Evolutionary conservation across 2,329 filamentous ascomycete genomes (phyloP).

Genomic region (Aspergillus sp.): DNA sequence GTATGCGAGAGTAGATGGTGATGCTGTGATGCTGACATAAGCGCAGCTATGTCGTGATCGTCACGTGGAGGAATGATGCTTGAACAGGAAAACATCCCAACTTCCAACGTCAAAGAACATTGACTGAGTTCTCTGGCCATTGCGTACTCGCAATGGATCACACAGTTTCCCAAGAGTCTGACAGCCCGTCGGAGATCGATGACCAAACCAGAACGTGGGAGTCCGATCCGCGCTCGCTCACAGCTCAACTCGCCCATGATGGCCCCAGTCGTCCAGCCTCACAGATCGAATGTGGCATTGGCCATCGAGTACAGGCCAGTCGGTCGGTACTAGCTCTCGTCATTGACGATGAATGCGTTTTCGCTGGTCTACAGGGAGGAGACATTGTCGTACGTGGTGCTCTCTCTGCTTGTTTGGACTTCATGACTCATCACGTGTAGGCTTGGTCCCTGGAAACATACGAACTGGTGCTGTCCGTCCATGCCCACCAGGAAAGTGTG

Average conservation of each 20-base stretch:
- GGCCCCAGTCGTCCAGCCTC: slow-evolving; percentile 17
- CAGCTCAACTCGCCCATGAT: slow-evolving; percentile 18
- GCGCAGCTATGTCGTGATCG: neutral
- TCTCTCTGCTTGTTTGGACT: slow-evolving; percentile 1
- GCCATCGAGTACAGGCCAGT: slow-evolving; percentile 41
- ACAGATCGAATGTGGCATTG: slow-evolving; percentile 36
- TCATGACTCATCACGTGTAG: slow-evolving; percentile 28
- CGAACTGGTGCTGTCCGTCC: slow-evolving; percentile 71
- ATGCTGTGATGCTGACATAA: too few species aligned
- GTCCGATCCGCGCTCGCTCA: slow-evolving; percentile 25
- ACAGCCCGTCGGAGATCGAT: slow-evolving; percentile 33
- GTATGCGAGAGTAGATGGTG: too few species aligned
- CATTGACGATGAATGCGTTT: slow-evolving; percentile 77
- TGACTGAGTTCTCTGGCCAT: slow-evolving; percentile 21
- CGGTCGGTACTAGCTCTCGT: slow-evolving; percentile 66
- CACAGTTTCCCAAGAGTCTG: slow-evolving; percentile 30
- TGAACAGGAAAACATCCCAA: neutral
- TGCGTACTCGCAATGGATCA: slow-evolving; percentile 27
- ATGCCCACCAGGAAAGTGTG: slow-evolving; percentile 88
- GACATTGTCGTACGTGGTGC: slow-evolving; percentile 68
- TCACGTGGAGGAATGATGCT: neutral
- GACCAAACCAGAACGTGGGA: slow-evolving; percentile 33
- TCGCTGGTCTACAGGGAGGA: slow-evolving; percentile 87
- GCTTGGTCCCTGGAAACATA: slow-evolving; percentile 88
- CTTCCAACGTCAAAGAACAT: slow-evolving; percentile 5